Percentiles rank a stretch among this genome's conserved stretches.
Conservation (phyloP, 257 asterid species). For the Galeopsis tetrahit region DNA sequence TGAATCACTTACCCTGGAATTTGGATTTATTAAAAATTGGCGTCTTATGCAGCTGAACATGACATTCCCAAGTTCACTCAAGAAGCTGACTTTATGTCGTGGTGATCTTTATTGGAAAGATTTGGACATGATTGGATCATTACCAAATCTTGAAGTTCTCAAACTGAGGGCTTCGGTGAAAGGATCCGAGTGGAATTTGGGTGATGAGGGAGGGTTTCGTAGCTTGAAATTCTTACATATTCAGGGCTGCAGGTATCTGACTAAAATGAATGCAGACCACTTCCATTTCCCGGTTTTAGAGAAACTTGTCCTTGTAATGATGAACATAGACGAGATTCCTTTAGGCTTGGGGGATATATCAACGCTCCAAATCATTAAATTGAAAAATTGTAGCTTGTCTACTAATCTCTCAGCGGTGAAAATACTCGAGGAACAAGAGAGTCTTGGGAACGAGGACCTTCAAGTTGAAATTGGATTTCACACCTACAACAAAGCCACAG, state of each 20-base stretch:
- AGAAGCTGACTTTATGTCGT: not conserved
- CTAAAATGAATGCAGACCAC: not conserved
- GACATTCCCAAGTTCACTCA: not conserved
- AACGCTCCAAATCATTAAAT: too few species aligned
- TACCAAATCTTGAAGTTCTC: conserved; percentile 15
- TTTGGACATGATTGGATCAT: not conserved
- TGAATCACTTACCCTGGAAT: not conserved
- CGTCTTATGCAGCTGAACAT: not conserved
- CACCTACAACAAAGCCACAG: too few species aligned
- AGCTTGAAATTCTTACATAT: not conserved
- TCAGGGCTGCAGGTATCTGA: not conserved
- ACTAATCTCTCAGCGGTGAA: too few species aligned
- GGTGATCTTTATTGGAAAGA: conserved; percentile 5
- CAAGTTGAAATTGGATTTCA: too few species aligned
- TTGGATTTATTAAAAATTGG: not conserved
- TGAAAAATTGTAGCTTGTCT: too few species aligned
- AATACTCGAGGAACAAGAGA: too few species aligned
- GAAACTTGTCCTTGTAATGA: too few species aligned
- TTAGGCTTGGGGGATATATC: too few species aligned
- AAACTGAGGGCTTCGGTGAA: not conserved
- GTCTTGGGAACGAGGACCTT: too few species aligned
- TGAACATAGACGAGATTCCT: too few species aligned
- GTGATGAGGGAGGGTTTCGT: conserved; percentile 14
- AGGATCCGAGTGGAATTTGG: conserved; percentile 14
- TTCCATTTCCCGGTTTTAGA: too few species aligned